A percentile compares a stretch with the other conserved stretches of the same genome.
Conservation (phyloP, 495 filamentous ascomycete genomes). For the Daldinia loculata region DNA sequence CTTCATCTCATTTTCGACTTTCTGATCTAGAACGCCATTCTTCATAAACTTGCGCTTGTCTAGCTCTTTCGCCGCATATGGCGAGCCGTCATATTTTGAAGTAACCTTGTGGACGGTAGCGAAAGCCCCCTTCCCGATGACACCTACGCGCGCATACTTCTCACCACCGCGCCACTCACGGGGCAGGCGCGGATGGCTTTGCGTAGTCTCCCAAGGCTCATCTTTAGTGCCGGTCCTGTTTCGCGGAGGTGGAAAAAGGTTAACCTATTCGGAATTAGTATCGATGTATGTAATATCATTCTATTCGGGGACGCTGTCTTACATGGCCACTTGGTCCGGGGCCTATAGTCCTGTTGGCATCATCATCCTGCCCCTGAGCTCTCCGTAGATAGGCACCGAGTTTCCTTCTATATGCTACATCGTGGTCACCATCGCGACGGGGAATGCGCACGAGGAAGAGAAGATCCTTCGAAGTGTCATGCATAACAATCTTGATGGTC, state of each 20-base stretch:
- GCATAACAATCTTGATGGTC: slow-evolving; percentile 73
- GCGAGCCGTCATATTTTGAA: slow-evolving; percentile 76
- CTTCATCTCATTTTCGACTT: slow-evolving; percentile 92
- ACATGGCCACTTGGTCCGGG: slow-evolving; percentile 59
- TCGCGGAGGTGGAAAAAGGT: slow-evolving; percentile 38
- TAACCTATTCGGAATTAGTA: slow-evolving; percentile 39
- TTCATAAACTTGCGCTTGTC: slow-evolving; percentile 90
- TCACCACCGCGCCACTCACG: slow-evolving; percentile 80
- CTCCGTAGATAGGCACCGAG: slow-evolving; percentile 61
- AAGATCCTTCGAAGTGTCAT: slow-evolving; percentile 58
- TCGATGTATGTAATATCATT: background rate
- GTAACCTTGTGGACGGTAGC: slow-evolving; percentile 89
- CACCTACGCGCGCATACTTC: slow-evolving; percentile 80
- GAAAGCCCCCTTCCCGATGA: slow-evolving; percentile 92
- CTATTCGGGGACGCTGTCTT: slow-evolving; percentile 22
- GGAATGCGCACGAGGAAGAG: slow-evolving; percentile 90
- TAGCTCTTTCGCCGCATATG: slow-evolving; percentile 90
- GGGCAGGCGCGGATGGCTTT: slow-evolving; percentile 42
- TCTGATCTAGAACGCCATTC: slow-evolving; percentile 81
- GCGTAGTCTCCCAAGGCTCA: slow-evolving; percentile 15
- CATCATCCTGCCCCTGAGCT: slow-evolving; percentile 27
- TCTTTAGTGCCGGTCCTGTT: background rate
- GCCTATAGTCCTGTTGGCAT: slow-evolving; percentile 52
- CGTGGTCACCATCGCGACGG: slow-evolving; percentile 64
- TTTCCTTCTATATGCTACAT: slow-evolving; percentile 67